Evolutionary conservation across 805 yeast genomes (phyloP).

Genomic region (Kuraishia floccosa): DNA sequence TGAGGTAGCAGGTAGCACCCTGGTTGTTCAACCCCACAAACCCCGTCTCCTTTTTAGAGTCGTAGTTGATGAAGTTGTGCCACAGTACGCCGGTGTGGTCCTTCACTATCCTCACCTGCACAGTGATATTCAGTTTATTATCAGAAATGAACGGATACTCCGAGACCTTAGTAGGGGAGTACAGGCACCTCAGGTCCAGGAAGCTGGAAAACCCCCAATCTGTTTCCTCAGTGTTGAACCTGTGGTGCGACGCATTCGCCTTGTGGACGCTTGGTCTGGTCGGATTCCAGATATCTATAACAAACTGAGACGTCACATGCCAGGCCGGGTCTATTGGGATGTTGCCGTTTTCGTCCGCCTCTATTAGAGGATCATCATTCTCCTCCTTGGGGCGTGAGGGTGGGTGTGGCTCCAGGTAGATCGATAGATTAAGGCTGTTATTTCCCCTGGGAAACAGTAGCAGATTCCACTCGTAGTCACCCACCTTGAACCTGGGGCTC

Average conservation of each 20-base stretch:
- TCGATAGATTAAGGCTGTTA: conserved; percentile 49
- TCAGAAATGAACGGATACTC: conserved; percentile 32
- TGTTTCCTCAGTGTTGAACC: conserved; percentile 64
- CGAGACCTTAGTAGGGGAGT: conserved; percentile 17
- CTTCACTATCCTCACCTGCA: conserved; percentile 61
- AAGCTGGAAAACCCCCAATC: conserved; percentile 96
- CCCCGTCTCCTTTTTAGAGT: conserved; percentile 82
- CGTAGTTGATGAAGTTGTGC: conserved; percentile 78
- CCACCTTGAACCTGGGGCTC: conserved; percentile 41
- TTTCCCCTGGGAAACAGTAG: conserved; percentile 67
- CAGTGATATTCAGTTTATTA: conserved; percentile 59
- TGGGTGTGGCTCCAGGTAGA: conserved; percentile 73
- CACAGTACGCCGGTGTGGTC: conserved; percentile 93
- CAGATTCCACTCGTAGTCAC: conserved; percentile 57
- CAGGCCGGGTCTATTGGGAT: too few relatives aligned
- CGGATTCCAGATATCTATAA: conserved; percentile 78
- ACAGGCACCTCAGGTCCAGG: conserved; percentile 41
- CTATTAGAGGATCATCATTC: conserved; percentile 11
- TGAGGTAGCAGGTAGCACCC: conserved; percentile 97
- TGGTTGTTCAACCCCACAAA: conserved; percentile 90
- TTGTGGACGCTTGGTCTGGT: conserved; percentile 48
- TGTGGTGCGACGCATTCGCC: conserved; percentile 57
- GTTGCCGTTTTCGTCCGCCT: conserved; percentile 13
- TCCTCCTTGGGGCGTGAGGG: conserved; percentile 4
- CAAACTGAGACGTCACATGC: conserved; percentile 90